These are phyloP conservation scores for Cucurbitaria berberidis DNA, from an alignment of 2,329 filamentous ascomycete species.

Conservation along the genomic window DNA sequence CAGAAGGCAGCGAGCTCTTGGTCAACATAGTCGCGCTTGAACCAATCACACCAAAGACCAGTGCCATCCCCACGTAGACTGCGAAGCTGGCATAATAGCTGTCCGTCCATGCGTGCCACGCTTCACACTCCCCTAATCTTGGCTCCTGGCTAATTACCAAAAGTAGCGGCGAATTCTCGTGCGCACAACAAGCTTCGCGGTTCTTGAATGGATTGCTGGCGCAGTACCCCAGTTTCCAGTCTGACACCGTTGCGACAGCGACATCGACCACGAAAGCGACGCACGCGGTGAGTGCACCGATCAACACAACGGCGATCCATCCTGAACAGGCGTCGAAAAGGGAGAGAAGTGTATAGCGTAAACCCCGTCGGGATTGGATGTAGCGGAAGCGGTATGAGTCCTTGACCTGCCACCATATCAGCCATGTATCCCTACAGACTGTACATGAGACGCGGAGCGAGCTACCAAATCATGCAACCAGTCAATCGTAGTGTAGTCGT, in stretches of 20 bases:
- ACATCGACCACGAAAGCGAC: conserved; percentile 64
- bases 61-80: conserved; percentile 58
- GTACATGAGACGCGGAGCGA: not conserved
- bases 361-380: conserved; percentile 52
- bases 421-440: not conserved
- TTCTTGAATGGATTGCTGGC: conserved; percentile 53
- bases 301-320: conserved; percentile 62
- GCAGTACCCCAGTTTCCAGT: conserved; percentile 66
- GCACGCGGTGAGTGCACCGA: conserved; percentile 61
- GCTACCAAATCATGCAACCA: conserved; percentile 65
- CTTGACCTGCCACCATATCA: conserved; percentile 54
- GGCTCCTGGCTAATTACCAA: conserved; percentile 26
- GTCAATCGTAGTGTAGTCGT: conserved; percentile 67
- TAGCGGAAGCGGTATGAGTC: conserved; percentile 61
- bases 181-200: conserved; percentile 59
- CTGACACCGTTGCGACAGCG: conserved; percentile 60
- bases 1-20: conserved; percentile 56
- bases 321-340: conserved; percentile 60
- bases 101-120: conserved; percentile 54
- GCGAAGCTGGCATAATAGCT: conserved; percentile 53
- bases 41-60: conserved; percentile 59
- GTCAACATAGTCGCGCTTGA: conserved; percentile 59
- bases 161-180: conserved; percentile 8
- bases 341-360: conserved; percentile 50
- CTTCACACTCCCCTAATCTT: conserved; percentile 40